Evolutionary conservation across 306 rosid genomes (phyloP).

Genomic region (Vigna hirtella): DNA sequence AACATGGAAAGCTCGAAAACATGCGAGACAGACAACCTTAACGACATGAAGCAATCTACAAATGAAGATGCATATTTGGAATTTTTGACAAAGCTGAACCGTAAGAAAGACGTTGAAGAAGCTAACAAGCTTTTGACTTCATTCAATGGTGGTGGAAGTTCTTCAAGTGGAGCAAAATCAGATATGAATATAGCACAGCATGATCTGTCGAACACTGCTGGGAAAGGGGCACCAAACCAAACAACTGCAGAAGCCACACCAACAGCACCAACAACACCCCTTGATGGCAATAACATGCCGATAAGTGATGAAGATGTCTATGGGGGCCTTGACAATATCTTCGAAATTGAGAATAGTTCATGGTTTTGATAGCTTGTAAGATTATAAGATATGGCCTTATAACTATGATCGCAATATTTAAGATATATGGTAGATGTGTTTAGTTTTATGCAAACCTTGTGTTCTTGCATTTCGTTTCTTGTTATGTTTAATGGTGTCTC

Average conservation of each 20-base stretch:
- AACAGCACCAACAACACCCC: neutral
- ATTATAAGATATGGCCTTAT: neutral
- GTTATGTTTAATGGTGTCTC: neutral
- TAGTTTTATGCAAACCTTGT: neutral
- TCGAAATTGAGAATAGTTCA: constrained; percentile 14
- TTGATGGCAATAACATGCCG: neutral
- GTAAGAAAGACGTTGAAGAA: constrained; percentile 30
- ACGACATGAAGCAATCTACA: neutral
- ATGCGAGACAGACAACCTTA: neutral
- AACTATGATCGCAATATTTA: neutral
- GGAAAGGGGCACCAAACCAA: neutral
- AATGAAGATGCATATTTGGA: constrained; percentile 41
- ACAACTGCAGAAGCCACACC: neutral
- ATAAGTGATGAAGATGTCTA: constrained; percentile 25
- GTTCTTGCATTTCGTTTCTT: neutral
- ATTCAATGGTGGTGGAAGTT: constrained; percentile 1
- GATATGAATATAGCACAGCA: neutral
- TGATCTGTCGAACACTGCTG: neutral
- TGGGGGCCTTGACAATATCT: constrained; percentile 30
- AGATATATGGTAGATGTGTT: neutral
- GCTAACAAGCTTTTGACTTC: constrained; percentile 16
- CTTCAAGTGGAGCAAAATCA: neutral
- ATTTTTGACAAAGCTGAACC: constrained; percentile 21
- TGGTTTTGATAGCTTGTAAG: neutral
- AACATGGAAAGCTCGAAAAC: neutral